Conservation (phyloP, 1,284 basidiomycete species). For the Boletellus deceptivus region DNA sequence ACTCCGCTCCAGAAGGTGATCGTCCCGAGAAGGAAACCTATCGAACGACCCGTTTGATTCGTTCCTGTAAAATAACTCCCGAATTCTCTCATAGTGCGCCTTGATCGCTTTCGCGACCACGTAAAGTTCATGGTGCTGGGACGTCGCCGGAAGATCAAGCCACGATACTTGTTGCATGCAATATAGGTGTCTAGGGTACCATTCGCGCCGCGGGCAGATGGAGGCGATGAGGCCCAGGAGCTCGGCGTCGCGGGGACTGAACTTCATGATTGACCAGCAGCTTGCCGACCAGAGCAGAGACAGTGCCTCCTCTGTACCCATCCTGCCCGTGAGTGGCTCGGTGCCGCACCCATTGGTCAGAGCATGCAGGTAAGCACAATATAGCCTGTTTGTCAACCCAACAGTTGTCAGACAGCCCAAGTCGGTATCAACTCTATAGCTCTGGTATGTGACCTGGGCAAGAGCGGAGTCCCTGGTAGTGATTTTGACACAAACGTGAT, state of each 20-base stretch:
- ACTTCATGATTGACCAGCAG: too few relatives aligned
- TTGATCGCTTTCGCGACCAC: background rate
- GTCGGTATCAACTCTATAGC: too few relatives aligned
- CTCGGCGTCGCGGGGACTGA: too few relatives aligned
- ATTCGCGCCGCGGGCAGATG: conserved; percentile 19
- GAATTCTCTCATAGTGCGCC: background rate
- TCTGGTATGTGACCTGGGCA: too few relatives aligned
- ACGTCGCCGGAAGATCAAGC: conserved; percentile 7
- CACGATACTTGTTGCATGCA: conserved; percentile 37
- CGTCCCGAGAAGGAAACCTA: background rate
- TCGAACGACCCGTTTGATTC: background rate
- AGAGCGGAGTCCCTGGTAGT: too few relatives aligned
- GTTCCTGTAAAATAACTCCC: background rate
- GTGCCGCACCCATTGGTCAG: conserved; percentile 36
- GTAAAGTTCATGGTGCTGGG: background rate
- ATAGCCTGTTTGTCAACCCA: too few relatives aligned
- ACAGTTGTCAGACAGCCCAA: too few relatives aligned
- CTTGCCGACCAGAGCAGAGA: too few relatives aligned
- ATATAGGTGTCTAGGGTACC: conserved; percentile 36
- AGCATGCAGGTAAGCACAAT: too few relatives aligned
- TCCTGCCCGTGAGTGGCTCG: conserved; percentile 43
- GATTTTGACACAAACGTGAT: too few relatives aligned
- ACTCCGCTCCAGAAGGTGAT: background rate
- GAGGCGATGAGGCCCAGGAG: too few relatives aligned
- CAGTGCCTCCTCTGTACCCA: too few relatives aligned